These are phyloP conservation scores for Hordeum marinum DNA, from an alignment of 176 grass and related monocot genomes.

Conservation along the genomic window DNA sequence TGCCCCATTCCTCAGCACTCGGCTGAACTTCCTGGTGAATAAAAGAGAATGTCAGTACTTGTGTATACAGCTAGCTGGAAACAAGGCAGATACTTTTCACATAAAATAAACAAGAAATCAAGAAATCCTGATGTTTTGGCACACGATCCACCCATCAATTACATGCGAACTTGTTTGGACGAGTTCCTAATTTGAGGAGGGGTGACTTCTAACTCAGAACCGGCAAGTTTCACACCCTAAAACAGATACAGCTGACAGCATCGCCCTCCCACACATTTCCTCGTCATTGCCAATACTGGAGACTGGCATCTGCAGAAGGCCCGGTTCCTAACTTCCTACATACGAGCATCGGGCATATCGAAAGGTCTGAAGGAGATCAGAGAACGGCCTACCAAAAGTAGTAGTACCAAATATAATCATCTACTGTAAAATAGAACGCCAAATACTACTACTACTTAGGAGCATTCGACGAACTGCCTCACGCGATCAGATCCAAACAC, in stretches of 20 bases:
- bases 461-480: not conserved
- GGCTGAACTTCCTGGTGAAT: slow-evolving; percentile 1
- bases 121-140: not conserved
- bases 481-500: slow-evolving; percentile 1
- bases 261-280: not conserved
- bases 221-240: not conserved
- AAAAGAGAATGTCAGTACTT: not conserved
- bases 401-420: not conserved
- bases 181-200: not conserved
- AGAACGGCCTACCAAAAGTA: not conserved
- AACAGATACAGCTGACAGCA: not conserved
- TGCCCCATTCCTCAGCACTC: slow-evolving; percentile 35
- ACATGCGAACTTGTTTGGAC: not conserved
- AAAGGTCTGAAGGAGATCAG: not conserved
- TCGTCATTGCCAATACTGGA: not conserved
- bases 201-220: not conserved
- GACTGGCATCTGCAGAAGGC: not conserved
- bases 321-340: not conserved
- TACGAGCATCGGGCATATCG: not conserved
- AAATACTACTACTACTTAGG: not conserved
- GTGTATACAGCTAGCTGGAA: not conserved
- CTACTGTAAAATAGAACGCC: not conserved
- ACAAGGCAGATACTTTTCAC: not conserved
- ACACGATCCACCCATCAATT: not conserved
- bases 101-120: not conserved